These are phyloP conservation scores for Ogataea methylovora DNA, from an alignment of 805 yeast species.

Conservation along the genomic window DNA sequence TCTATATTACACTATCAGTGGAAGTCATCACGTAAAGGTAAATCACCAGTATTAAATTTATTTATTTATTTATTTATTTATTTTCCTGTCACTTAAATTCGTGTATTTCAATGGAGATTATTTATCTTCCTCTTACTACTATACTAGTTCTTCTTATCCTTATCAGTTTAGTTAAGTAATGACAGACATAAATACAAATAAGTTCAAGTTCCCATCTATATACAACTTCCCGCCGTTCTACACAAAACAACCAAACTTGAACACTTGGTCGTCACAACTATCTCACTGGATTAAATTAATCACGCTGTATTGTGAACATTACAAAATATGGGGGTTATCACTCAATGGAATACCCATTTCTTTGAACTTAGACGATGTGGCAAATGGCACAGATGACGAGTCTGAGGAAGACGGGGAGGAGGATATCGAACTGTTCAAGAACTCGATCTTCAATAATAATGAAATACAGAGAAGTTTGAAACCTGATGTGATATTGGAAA, in stretches of 20 bases:
- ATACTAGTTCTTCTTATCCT: neutral
- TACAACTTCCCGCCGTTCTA: slow-evolving; percentile 85
- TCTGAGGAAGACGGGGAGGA: slow-evolving; percentile 22
- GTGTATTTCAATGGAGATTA: too few species aligned
- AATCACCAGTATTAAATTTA: too few species aligned
- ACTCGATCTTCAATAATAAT: slow-evolving; percentile 41
- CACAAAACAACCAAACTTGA: slow-evolving; percentile 80
- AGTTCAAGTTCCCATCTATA: slow-evolving; percentile 39
- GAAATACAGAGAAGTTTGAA: slow-evolving; percentile 46
- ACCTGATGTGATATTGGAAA: slow-evolving; percentile 44
- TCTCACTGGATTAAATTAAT: slow-evolving; percentile 71
- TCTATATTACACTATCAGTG: too few species aligned
- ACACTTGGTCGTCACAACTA: slow-evolving; percentile 70
- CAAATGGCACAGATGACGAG: slow-evolving; percentile 13
- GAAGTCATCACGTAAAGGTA: too few species aligned
- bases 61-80: too few species aligned
- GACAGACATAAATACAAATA: neutral
- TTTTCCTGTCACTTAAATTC: too few species aligned
- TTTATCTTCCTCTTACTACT: too few species aligned
- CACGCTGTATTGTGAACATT: slow-evolving; percentile 48
- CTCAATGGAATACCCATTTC: slow-evolving; percentile 24
- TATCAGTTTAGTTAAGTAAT: neutral
- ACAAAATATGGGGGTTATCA: slow-evolving; percentile 48
- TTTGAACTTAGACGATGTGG: slow-evolving; percentile 8
- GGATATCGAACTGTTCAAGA: slow-evolving; percentile 4